These are phyloP conservation scores for Fusarium coffeatum DNA, from an alignment of 2,329 filamentous ascomycete genomes.

Conservation along the genomic window DNA sequence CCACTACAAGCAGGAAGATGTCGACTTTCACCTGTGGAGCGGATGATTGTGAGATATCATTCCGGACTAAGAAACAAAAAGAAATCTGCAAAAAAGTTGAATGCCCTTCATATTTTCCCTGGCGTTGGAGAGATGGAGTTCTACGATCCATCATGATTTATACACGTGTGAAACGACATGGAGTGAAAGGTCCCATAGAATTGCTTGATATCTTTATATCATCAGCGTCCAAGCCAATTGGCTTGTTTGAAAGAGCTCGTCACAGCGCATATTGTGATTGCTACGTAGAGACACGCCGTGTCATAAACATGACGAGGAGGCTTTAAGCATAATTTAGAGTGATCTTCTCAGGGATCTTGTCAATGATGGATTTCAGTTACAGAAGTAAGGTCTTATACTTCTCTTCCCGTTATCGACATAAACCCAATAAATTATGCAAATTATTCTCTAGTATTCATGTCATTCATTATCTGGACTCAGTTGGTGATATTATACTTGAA, in stretches of 20 bases:
- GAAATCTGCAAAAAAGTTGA: constrained; percentile 33
- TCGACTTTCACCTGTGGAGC: constrained; percentile 66
- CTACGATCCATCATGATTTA: constrained; percentile 13
- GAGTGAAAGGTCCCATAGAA: constrained; percentile 30
- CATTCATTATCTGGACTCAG: not conserved
- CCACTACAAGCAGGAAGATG: constrained; percentile 80
- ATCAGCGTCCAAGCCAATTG: constrained; percentile 8
- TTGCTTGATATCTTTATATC: constrained; percentile 23
- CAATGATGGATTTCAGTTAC: not conserved
- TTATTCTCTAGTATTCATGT: not conserved
- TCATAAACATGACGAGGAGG: constrained; percentile 15
- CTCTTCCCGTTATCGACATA: not conserved
- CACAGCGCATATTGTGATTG: constrained; percentile 2
- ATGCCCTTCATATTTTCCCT: constrained; percentile 22
- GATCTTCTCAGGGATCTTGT: not conserved
- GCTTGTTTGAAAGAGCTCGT: constrained; percentile 1
- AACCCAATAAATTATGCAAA: not conserved
- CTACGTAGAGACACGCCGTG: constrained; percentile 4
- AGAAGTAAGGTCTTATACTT: not conserved
- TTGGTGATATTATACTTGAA: not conserved
- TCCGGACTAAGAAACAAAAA: constrained; percentile 22
- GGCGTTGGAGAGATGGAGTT: constrained; percentile 36
- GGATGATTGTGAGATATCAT: constrained; percentile 36
- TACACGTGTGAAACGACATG: constrained; percentile 14
- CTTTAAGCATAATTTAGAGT: constrained; percentile 24